Percentiles rank a stretch among this genome's conserved stretches.
phyloP scores from a whole-genome alignment of 345 rosid species.

The Dimocarpus longan region DNA sequence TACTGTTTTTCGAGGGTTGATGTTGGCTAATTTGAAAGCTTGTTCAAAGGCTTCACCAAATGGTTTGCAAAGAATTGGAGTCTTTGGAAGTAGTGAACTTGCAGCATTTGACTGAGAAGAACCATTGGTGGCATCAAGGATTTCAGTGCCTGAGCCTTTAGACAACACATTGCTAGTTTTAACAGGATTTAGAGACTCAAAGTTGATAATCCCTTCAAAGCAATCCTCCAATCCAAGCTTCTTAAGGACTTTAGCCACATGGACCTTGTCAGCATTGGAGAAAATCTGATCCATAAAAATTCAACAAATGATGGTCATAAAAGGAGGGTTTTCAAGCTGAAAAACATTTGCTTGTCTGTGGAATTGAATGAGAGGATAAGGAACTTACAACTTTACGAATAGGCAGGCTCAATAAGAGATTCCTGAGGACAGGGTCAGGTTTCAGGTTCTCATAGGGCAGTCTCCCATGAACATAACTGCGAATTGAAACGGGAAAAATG shows the following conservation, averaged over 20 bases:
- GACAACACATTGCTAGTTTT: conserved; percentile 22
- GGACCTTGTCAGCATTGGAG: conserved; percentile 60
- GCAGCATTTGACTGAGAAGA: conserved; percentile 29
- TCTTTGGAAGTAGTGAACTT: conserved; percentile 40
- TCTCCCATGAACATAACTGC: conserved; percentile 76
- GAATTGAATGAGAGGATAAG: not conserved
- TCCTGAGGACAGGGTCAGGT: conserved; percentile 77
- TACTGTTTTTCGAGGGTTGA: conserved; percentile 81
- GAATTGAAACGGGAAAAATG: not conserved
- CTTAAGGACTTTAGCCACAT: conserved; percentile 49
- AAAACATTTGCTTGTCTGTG: not conserved
- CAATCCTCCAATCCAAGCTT: conserved; percentile 68
- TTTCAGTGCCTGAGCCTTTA: conserved; percentile 22
- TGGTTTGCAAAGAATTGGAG: conserved; percentile 82
- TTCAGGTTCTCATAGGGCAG: conserved; percentile 78
- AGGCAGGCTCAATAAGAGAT: conserved; percentile 65
- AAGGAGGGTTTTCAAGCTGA: not conserved
- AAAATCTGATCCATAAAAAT: conserved; percentile 38
- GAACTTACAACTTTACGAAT: conserved; percentile 70
- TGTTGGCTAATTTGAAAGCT: conserved; percentile 61
- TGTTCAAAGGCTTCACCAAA: conserved; percentile 58
- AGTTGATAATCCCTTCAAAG: conserved; percentile 59
- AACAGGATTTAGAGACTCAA: conserved; percentile 57
- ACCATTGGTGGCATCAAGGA: conserved; percentile 37
- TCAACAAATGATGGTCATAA: not conserved